Base-by-base conservation (phyloP, 257 asterid species). In the Solanum verrucosum region DNA sequence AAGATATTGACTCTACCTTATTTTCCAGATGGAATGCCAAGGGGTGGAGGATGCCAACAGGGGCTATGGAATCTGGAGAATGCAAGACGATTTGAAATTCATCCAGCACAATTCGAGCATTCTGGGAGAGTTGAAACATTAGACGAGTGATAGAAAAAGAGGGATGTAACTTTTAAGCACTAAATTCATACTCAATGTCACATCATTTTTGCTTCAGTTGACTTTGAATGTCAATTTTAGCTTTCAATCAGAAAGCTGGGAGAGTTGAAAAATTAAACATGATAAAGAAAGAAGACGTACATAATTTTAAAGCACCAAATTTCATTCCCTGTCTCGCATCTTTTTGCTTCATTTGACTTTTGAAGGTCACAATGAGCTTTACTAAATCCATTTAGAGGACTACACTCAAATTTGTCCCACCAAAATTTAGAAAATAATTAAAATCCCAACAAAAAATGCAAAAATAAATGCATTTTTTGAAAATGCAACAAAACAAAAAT, bases 71-170 rank as follows among this genome's bases (percentile, higher is more conserved):
- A 91, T 93, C 98, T 86, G 98, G 77, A 86, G 99, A 97, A 91
- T 94, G 98, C 86, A 94, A 91, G 90, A 96, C 87, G 88, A 94
- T 94, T 92, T 96, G 90, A 93, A 85, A 97, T 84, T 95, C 94
- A 92, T 97, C 99, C 44, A 97, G 96, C 94, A 97, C 94, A 87
- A 97, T 91, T 87, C 93, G 96, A 89, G 98, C 98, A 94, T 95
- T 93, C 99, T 97, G 98, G 88, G 84, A 93, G 89, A 74, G 89
- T 29, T 29, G 16, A 82, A 79, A 9, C 4, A 49, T 82, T 46
- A 82, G 12, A 49, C 21, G 5, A n/a, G 25, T 10, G 44, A 82
- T 18, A 49, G 3, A 79, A 44, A 49, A 46, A 46, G 60, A 49
- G 29, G 44, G 42, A 49, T 20, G 70, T 29, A 82, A 49, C 31